Conservation (phyloP, 306 rosid genomes). For the Abrus precatorius region DNA sequence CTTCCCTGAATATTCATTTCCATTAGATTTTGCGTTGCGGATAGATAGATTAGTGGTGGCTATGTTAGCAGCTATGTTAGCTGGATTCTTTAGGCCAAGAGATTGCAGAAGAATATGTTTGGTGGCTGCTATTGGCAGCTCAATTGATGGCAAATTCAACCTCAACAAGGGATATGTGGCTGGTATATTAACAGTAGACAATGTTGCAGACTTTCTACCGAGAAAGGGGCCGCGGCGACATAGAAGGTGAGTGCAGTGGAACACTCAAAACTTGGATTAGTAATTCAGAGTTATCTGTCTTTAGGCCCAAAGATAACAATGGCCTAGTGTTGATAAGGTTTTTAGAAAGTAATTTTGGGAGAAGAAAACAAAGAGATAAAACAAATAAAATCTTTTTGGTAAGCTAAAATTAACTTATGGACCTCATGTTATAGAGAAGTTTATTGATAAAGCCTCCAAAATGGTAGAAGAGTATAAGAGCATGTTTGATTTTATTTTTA, state of each 20-base stretch:
- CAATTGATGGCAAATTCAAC: slow-evolving; percentile 68
- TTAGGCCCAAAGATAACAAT: background rate
- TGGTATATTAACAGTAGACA: slow-evolving; percentile 86
- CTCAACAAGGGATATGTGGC: slow-evolving; percentile 78
- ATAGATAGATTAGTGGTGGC: slow-evolving; percentile 74
- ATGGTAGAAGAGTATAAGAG: too few species aligned
- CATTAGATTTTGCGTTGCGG: slow-evolving; percentile 77
- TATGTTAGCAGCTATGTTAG: slow-evolving; percentile 69
- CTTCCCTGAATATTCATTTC: slow-evolving; percentile 85
- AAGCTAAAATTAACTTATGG: too few species aligned
- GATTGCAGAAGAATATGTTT: slow-evolving; percentile 72
- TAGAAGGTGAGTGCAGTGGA: slow-evolving; percentile 72
- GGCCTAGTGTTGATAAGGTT: too few species aligned
- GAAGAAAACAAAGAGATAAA: too few species aligned
- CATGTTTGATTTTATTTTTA: too few species aligned
- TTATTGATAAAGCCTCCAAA: too few species aligned
- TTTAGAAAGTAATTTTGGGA: too few species aligned
- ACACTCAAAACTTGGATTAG: background rate
- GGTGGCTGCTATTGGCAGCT: slow-evolving; percentile 74
- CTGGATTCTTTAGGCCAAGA: slow-evolving; percentile 69
- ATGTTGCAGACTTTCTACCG: slow-evolving; percentile 83
- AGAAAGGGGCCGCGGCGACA: slow-evolving; percentile 72
- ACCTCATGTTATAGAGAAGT: too few species aligned
- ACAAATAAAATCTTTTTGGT: too few species aligned
- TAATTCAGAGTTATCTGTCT: background rate